phyloP scores from a whole-genome alignment of 148 eudicot genomes.

The Chenopodium album region DNA sequence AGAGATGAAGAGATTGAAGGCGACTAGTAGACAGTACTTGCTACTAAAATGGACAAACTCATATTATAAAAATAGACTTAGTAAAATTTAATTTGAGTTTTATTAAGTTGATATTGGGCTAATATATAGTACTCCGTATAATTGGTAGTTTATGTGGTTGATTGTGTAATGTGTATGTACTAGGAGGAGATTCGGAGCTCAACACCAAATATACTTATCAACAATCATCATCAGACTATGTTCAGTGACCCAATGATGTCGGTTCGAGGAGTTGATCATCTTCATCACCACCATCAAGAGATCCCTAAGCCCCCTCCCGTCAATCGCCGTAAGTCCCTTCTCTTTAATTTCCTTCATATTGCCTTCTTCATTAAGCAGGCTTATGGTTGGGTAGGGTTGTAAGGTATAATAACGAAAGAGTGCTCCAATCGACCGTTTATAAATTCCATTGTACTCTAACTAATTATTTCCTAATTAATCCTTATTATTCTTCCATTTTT shows the following conservation, averaged over 20 bases:
- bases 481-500: not conserved
- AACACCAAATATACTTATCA: constrained; percentile 41
- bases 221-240: constrained; percentile 38
- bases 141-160: no score
- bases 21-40: no score
- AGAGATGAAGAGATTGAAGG: no score
- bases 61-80: no score
- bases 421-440: no score
- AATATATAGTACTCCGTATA: not conserved
- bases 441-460: not conserved
- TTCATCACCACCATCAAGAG: constrained; percentile 44
- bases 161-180: not conserved
- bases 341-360: no score
- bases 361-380: not conserved
- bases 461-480: not conserved
- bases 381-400: not conserved
- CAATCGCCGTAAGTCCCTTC: constrained; percentile 69
- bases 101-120: not conserved
- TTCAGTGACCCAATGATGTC: constrained; percentile 51
- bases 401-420: not conserved
- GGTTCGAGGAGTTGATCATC: constrained; percentile 48
- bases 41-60: no score
- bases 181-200: constrained; percentile 48
- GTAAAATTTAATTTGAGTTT: no score
- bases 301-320: constrained; percentile 78